Conservation (phyloP, 2,329 filamentous ascomycete genomes). For the Pestalotiopsis sp. region DNA sequence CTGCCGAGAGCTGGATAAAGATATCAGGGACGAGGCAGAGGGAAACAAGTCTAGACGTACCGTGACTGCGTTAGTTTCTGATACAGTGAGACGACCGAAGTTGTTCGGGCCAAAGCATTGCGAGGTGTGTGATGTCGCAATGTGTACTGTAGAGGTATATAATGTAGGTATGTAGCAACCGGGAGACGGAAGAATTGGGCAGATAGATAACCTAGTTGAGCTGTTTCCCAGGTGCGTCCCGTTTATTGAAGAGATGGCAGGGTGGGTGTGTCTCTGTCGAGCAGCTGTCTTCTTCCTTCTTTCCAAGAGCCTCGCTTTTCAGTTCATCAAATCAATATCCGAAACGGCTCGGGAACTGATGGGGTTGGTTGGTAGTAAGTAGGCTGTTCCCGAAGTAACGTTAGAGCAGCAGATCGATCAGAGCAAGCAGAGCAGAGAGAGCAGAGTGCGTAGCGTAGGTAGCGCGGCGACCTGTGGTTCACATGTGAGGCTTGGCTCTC, state of each 20-base stretch:
- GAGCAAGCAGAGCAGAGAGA: neutral
- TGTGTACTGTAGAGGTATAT: neutral
- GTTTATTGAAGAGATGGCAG: neutral
- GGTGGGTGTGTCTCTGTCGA: neutral
- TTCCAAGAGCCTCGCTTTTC: neutral
- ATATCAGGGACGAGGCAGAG: slow-evolving; percentile 19
- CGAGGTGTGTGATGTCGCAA: slow-evolving; percentile 11
- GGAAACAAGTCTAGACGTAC: slow-evolving; percentile 15
- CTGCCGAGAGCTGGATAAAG: slow-evolving; percentile 31
- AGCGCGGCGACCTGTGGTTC: neutral
- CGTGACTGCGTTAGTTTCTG: slow-evolving; percentile 1
- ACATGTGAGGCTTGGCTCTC: slow-evolving; percentile 4
- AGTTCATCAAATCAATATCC: neutral
- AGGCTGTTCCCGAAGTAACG: neutral
- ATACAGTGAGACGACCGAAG: neutral
- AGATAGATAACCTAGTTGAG: neutral
- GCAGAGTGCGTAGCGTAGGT: neutral
- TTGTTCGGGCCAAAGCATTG: slow-evolving; percentile 3
- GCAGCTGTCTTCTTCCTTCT: neutral
- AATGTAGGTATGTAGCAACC: neutral
- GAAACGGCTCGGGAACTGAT: neutral
- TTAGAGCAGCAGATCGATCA: neutral
- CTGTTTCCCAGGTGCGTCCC: neutral
- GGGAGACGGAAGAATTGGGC: slow-evolving; percentile 14
- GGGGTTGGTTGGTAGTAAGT: neutral